A percentile compares a stretch with the other conserved stretches of the same genome.
These are phyloP conservation scores for Penicillium brasilianum DNA, from an alignment of 2,329 filamentous ascomycete genomes.

Conservation along the genomic window DNA sequence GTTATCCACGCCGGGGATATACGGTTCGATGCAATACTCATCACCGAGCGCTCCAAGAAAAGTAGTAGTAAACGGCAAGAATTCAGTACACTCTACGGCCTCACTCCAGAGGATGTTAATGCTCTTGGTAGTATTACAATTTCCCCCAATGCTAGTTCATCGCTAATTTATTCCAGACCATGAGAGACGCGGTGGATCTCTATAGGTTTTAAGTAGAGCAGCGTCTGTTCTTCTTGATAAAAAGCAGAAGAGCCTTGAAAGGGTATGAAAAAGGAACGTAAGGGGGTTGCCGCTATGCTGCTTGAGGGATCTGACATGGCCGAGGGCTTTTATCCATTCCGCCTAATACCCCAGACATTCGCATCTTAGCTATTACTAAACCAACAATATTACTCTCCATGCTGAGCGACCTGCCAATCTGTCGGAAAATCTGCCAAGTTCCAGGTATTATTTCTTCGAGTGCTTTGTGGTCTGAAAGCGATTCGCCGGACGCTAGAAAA, in stretches of 20 bases:
- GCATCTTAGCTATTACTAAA: background rate
- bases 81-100: slow-evolving; percentile 13
- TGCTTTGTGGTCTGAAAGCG: background rate
- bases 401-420: background rate
- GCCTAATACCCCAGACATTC: background rate
- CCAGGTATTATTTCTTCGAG: background rate
- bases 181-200: slow-evolving; percentile 5
- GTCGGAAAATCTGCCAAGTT: background rate
- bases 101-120: slow-evolving; percentile 14
- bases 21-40: slow-evolving; percentile 12
- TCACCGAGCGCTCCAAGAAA: slow-evolving; percentile 12
- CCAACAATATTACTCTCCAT: background rate
- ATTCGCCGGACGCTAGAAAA: background rate
- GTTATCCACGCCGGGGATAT: slow-evolving; percentile 14
- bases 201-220: slow-evolving; percentile 12
- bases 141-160: slow-evolving; percentile 9
- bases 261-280: slow-evolving; percentile 7
- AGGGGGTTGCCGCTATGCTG: slow-evolving; percentile 14
- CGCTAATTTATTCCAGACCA: slow-evolving; percentile 14
- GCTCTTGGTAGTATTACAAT: slow-evolving; percentile 11
- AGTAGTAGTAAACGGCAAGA: slow-evolving; percentile 12
- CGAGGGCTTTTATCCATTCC: background rate
- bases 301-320: too few species aligned
- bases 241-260: slow-evolving; percentile 3
- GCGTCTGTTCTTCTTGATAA: slow-evolving; percentile 10